Evolutionary conservation across 768 basidiomycete genomes (phyloP), one percentile per base, ranked within the genome.

Genomic region (Stropharia rugosoannulata): DNA sequence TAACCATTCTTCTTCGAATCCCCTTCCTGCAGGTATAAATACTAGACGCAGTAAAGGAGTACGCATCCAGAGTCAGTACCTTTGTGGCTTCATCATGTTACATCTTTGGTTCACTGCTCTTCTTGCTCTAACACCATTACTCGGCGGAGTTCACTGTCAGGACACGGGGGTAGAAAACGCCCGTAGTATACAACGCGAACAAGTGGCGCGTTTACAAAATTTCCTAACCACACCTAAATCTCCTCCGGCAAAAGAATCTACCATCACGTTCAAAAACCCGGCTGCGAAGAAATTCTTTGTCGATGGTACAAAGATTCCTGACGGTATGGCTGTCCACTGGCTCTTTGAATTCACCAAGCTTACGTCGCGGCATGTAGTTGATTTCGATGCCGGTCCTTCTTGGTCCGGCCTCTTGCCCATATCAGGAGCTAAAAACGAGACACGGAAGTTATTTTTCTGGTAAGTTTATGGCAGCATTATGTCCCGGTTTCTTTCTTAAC

Each of bases 351-450:
- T 35, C 60, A 40, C 22, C 9, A 10, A 67, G 62, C 64, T 57
- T 68, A 7, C 38, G 2, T 64, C 62, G n/a, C 58, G 66, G 15
- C 61, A 65, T 13, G 10, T 68, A 62, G 84, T 88, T 13, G 72
- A 83, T 54, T 88, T 85, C 58, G 85, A 88, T 58, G 77, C 86
- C 51, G 86, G 87, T 13, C 83, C 85, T 10, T 86, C 84, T 36
- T 87, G 85, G 84, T 70, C 85, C 7, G 87, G 87, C 8, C 66
- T 89, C 37, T 68, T 89, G 62, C 87, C 87, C 2, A 87, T 89
- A 53, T 86, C 85, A 45, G 68, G 68, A 40, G 73, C 76, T 7
- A 59, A 78, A 7, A 70, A 83, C 37, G 87, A 89, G 66, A 85
- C 85, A 0, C 77, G 86, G 38, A 80, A 88, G 68, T 76, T 86